Evolutionary conservation across 441 rosid species (phyloP).

Genomic region (Kokia cookei): DNA sequence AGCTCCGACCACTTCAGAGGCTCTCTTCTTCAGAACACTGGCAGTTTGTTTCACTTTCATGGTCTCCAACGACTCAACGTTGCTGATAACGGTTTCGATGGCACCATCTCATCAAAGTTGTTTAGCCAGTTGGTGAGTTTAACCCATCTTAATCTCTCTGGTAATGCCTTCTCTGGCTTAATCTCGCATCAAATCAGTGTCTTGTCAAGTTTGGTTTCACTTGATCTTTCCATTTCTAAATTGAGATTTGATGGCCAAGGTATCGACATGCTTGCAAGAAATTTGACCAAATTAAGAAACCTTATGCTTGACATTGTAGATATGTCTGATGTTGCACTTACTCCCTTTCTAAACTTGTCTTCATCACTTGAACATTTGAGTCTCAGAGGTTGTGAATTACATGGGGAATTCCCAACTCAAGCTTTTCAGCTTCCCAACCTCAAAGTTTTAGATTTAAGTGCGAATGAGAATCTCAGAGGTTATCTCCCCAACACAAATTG

Average conservation of each 20-base stretch:
- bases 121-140: neutral
- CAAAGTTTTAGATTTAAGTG: neutral
- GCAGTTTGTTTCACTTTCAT: no score
- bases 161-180: neutral
- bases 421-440: conserved; percentile 15
- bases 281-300: neutral
- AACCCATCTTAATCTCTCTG: neutral
- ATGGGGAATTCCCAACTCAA: conserved; percentile 14
- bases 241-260: neutral
- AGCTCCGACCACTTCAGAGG: fast-evolving
- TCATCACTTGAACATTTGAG: neutral
- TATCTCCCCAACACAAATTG: conserved; percentile 11
- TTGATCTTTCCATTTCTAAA: neutral
- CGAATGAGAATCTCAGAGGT: neutral
- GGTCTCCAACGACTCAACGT: no score
- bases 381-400: neutral
- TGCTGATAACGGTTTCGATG: no score
- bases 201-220: neutral
- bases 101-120: neutral
- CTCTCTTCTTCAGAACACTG: no score
- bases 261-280: neutral
- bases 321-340: neutral
- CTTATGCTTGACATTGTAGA: conserved; percentile 1
- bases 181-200: neutral
- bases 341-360: conserved; percentile 1